Evolutionary conservation across 2,329 filamentous ascomycete species (phyloP).

Genomic region (Diaporthe aspalathi): DNA sequence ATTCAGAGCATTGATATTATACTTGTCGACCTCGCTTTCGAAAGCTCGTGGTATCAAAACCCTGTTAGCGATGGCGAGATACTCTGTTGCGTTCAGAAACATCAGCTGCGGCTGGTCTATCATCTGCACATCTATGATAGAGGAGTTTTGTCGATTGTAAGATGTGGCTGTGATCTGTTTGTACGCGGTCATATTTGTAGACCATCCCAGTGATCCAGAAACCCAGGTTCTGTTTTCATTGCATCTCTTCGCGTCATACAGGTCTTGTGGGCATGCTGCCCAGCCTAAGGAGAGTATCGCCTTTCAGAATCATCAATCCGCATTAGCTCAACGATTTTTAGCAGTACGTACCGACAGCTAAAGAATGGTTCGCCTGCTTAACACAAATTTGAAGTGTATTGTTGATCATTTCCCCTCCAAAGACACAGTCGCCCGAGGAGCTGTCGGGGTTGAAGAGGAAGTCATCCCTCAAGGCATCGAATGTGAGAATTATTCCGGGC

Average conservation of each 20-base stretch:
- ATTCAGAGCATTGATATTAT: slow-evolving; percentile 2
- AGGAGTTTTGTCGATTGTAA: slow-evolving; percentile 8
- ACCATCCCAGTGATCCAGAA: neutral
- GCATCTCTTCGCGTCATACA: slow-evolving; percentile 1
- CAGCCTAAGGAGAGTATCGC: neutral
- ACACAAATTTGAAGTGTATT: neutral
- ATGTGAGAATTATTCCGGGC: neutral
- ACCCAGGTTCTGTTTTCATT: neutral
- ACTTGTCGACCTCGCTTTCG: neutral
- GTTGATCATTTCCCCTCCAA: neutral
- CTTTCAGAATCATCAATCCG: neutral
- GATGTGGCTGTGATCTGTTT: slow-evolving; percentile 8
- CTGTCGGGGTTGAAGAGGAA: neutral
- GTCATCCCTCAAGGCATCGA: neutral
- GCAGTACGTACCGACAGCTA: neutral
- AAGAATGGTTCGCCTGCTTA: slow-evolving; percentile 1
- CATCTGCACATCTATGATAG: slow-evolving; percentile 12
- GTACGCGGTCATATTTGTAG: slow-evolving; percentile 9
- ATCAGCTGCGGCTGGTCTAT: neutral
- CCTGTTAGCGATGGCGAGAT: neutral
- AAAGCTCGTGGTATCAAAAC: neutral
- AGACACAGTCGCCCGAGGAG: neutral
- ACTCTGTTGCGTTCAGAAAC: neutral
- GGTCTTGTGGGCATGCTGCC: slow-evolving; percentile 6
- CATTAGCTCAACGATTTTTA: too few species aligned